Conservation (phyloP, 2,329 filamentous ascomycete genomes). For the Epichloe glyceriae region DNA sequence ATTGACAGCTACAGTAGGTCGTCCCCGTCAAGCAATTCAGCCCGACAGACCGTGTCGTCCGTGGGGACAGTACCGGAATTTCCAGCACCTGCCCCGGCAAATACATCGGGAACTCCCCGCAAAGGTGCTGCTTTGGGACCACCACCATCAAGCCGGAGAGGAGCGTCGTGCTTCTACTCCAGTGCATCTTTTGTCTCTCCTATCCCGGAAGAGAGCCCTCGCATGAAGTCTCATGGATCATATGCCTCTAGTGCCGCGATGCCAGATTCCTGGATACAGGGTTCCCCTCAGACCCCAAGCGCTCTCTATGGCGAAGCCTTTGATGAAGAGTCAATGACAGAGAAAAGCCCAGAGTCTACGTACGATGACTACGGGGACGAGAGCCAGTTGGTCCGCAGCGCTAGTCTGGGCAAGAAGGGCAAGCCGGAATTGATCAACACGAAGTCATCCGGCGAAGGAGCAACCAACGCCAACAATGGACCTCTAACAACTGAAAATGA, state of each 20-base stretch:
- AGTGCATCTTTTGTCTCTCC: conserved; percentile 57
- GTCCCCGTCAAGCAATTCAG: conserved; percentile 34
- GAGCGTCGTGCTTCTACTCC: conserved; percentile 53
- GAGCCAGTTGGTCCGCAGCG: conserved; percentile 44
- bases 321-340: conserved; percentile 36
- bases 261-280: conserved; percentile 51
- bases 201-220: conserved; percentile 58
- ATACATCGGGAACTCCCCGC: conserved; percentile 20
- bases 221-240: conserved; percentile 45
- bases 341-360: conserved; percentile 27
- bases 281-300: conserved; percentile 29
- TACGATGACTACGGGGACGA: conserved; percentile 40
- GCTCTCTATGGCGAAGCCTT: conserved; percentile 34
- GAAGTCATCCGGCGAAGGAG: conserved; percentile 10
- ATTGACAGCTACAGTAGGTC: conserved; percentile 25
- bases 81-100: conserved; percentile 27
- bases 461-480: conserved; percentile 15
- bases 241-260: conserved; percentile 62
- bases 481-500: conserved; percentile 31
- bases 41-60: conserved; percentile 39
- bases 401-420: conserved; percentile 47
- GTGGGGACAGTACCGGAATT: conserved; percentile 47
- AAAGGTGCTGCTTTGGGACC: conserved; percentile 44
- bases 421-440: conserved; percentile 42
- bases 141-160: conserved; percentile 46